Conservation (phyloP, 2,329 filamentous ascomycete species). For the Aspergillus costaricaensis region DNA sequence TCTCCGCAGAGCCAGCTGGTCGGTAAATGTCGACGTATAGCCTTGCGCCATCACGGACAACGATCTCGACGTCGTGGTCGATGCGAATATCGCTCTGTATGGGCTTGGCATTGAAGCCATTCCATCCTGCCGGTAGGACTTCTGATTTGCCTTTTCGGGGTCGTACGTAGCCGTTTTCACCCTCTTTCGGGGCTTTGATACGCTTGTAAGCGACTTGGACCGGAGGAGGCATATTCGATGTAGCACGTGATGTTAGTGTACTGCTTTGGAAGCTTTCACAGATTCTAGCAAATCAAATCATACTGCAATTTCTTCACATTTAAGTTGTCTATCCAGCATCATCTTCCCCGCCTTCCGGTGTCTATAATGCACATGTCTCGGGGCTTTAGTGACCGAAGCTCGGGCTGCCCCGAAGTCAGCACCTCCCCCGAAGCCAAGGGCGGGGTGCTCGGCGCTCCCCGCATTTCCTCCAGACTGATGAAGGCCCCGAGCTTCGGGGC, state of each 20-base stretch:
- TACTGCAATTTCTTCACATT: neutral
- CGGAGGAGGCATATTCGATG: slow-evolving; percentile 32
- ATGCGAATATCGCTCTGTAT: slow-evolving; percentile 44
- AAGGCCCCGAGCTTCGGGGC: too few species aligned
- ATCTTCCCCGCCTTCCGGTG: too few species aligned
- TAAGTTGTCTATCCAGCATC: too few species aligned
- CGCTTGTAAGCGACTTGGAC: slow-evolving; percentile 33
- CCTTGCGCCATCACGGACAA: slow-evolving; percentile 44
- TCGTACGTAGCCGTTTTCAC: slow-evolving; percentile 46
- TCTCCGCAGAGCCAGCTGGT: slow-evolving; percentile 34
- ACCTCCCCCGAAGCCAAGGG: too few species aligned
- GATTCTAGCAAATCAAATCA: neutral
- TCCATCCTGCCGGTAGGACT: slow-evolving; percentile 42
- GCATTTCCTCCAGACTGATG: too few species aligned
- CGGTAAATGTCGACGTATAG: slow-evolving; percentile 52
- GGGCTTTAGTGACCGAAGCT: too few species aligned
- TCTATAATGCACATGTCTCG: too few species aligned
- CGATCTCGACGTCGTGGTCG: slow-evolving; percentile 51
- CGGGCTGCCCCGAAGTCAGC: too few species aligned
- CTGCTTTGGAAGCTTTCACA: neutral
- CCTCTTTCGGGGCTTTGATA: slow-evolving; percentile 31
- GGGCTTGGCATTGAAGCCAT: slow-evolving; percentile 38
- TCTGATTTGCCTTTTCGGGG: slow-evolving; percentile 43
- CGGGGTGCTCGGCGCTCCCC: too few species aligned
- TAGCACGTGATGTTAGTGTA: too few species aligned